Evolutionary conservation across 192 early-diverging fungal species (phyloP), one percentile per base, ranked within the genome.

Genomic region (Entophlyctis helioformis): DNA sequence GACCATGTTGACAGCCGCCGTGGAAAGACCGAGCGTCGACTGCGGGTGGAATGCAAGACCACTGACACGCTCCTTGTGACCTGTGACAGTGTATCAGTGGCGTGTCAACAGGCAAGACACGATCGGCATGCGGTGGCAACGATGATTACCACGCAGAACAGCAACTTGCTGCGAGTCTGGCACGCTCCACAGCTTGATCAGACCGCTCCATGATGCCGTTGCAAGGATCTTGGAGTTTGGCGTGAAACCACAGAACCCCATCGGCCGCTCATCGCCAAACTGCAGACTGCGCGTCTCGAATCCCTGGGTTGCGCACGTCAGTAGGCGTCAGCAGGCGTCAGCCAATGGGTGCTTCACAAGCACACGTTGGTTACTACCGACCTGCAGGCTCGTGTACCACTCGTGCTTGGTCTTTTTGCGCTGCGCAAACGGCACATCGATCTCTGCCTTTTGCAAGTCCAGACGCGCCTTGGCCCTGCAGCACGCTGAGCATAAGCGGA

Each of bases 31-130:
- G 13, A 86, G 33, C 0, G 84, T 85, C 19, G 87, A 57, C 13
- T 79, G 51, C 4, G 94, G 94, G 48, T 96, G 91, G 57, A 88
- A 96, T 2, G 76, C 86, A 20, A 96, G 46, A 16, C 89, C 91
- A 26, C 85, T 85, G 20, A 98, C 80, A 27, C 86, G 80, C 46
- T 93, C 91, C 3, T 66, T 77, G 48, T 98, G 95, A 0, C 91
- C 90, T 65, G 29, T 11, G 29, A 31, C 29, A 4, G 6, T 11
- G 11, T 31, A 11, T 4, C 29, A 11, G 11, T 31, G 6, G 11
- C 21, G 15, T 16, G 21, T 5, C 21, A 26, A 35, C 3, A 10
- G 11, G 18, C 20, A 16, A 33, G 43, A 15, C 18, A 27, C 19
- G 25, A 16, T 54, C 2, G n/a, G n/a, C n/a, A n/a, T n/a, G 12